Base-by-base conservation (phyloP, 164 flowering plant species). In the Taxillus chinensis region DNA sequence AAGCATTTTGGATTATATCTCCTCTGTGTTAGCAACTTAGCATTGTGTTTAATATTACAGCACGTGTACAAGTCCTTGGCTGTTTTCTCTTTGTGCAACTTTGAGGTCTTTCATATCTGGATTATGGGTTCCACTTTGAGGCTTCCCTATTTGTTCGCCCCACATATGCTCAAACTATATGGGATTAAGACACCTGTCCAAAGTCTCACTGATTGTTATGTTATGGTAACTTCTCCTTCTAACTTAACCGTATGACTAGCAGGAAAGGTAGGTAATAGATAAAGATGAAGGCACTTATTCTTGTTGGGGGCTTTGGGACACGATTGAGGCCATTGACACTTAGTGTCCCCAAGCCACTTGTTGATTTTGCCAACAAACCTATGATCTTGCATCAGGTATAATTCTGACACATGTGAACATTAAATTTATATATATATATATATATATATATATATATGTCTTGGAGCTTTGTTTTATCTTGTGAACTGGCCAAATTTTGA, bases 291-390 rank as follows among this genome's bases (percentile, higher is more conserved):
- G 99, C 99, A 14, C 90, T 93, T 52, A 90, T 93, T 81, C 97
- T 93, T 55, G 99, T 90, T 75, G 99, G 99, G 73, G 99, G 98
- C 4, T 90, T 88, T 68, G 95, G 98, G 52, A 93, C 96, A 12
- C 79, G 98, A 69, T 73, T 93, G 87, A 83, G 97, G 84, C 99
- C 99, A n/a, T 72, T 93, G 84, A 90, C 99, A 2, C 88, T 93
- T 27, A 93, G 96, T 72, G 77, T 93, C 66, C 99, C 99, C 13
- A 93, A 93, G 79, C 99, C 99, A 5, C 86, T 93, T 55, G 99
- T 93, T 70, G 99, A 93, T 41, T 93, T 93, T 76, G 99, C 92
- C 63, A 93, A 93, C 79, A 93, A 93, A 67, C 99, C 99, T 62
- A 93, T 93, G 97, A 93, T 93, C 71, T 77, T 93, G 69, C 96